Conservation (phyloP, 352 stramenopile species). For the Globisporangium polare region DNA sequence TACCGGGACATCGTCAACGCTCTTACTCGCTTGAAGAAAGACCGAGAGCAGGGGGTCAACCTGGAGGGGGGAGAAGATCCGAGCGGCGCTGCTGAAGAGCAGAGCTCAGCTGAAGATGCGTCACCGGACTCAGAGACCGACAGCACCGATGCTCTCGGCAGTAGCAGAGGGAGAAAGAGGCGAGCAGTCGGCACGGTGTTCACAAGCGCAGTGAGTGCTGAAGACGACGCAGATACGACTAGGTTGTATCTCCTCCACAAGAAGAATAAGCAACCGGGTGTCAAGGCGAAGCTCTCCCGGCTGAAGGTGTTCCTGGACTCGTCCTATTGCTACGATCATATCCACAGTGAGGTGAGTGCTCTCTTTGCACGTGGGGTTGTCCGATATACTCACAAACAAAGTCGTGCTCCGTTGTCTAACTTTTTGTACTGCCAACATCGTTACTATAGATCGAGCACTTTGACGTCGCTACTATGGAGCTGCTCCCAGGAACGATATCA, state of each 20-base stretch:
- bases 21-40: slow-evolving; percentile 1
- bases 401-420: not conserved
- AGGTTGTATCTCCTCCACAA: not conserved
- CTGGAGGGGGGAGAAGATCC: not conserved
- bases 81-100: not conserved
- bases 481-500: not conserved
- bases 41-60: not conserved
- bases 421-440: not conserved
- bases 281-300: not conserved
- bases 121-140: not conserved
- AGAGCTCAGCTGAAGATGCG: not conserved
- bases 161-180: not conserved
- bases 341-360: not conserved
- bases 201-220: not conserved
- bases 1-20: not conserved
- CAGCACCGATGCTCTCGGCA: not conserved
- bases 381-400: not conserved
- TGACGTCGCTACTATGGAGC: not conserved
- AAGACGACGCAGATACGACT: not conserved
- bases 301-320: not conserved
- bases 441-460: not conserved
- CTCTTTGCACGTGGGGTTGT: not conserved
- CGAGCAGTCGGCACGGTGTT: not conserved
- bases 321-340: not conserved
- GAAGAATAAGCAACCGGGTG: not conserved